Conservation (phyloP, 257 asterid genomes). For the Nicotiana knightiana region DNA sequence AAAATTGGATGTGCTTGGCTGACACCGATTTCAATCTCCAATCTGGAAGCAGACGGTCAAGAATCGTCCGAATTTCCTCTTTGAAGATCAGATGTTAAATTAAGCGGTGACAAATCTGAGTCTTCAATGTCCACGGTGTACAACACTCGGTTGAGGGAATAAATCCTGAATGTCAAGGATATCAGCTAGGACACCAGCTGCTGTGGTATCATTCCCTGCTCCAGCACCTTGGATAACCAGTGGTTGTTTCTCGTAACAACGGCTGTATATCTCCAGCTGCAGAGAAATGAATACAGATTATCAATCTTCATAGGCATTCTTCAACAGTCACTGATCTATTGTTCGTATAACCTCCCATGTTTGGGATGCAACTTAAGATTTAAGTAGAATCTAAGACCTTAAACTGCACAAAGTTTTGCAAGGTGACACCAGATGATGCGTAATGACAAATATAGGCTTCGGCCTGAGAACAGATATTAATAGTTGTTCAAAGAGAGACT, state of each 20-base stretch:
- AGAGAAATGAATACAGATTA: background rate
- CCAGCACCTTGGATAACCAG: conserved; percentile 95
- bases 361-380: background rate
- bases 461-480: background rate
- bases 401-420: background rate
- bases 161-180: conserved; percentile 81
- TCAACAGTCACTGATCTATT: background rate
- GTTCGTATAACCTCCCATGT: background rate
- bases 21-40: background rate
- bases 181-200: conserved; percentile 92
- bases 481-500: background rate
- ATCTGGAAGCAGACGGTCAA: background rate
- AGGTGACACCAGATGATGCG: background rate
- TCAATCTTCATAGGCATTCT: background rate
- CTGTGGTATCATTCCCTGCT: conserved; percentile 89
- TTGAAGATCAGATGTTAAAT: background rate
- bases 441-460: background rate
- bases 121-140: background rate
- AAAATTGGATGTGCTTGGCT: background rate
- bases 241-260: conserved; percentile 68
- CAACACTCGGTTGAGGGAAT: conserved; percentile 14
- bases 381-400: background rate
- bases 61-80: background rate
- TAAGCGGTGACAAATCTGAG: too few species aligned
- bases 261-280: conserved; percentile 80